Percentiles rank a stretch among this genome's conserved stretches.
Evolutionary conservation across 768 basidiomycete genomes (phyloP).

Genomic region (Tulasnella sp.): DNA sequence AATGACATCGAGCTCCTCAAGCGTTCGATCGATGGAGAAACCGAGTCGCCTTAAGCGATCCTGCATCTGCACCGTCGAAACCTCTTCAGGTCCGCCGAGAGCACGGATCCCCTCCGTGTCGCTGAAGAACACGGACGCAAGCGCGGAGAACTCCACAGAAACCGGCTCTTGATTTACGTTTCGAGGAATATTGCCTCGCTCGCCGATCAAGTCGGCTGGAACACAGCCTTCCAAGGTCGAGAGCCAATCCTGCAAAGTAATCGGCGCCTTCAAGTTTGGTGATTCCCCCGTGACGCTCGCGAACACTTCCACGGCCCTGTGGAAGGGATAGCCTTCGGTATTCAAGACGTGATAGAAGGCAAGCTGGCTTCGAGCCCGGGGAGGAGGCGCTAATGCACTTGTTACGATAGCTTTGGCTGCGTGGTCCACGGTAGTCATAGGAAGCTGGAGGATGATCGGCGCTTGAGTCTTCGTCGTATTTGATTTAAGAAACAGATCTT

Average conservation of each 20-base stretch:
- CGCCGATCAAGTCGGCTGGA: not conserved
- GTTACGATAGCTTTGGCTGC: not conserved
- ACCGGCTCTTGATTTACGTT: not conserved
- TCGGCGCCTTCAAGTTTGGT: not conserved
- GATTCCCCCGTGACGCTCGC: not conserved
- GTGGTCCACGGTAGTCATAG: not conserved
- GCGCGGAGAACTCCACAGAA: not conserved
- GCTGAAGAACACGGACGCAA: not conserved
- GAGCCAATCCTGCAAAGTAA: not conserved
- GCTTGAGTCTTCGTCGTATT: not conserved
- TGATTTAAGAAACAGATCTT: not conserved
- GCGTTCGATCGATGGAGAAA: not conserved
- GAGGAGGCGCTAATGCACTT: not conserved
- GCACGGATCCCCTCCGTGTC: not conserved
- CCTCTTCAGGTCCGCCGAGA: not conserved
- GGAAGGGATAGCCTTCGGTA: not conserved
- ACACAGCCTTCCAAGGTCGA: not conserved
- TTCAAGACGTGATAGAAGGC: constrained; percentile 8
- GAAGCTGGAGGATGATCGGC: not conserved
- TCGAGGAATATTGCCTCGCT: not conserved
- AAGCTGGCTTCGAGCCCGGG: not conserved
- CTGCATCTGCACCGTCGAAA: constrained; percentile 10
- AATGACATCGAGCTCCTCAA: not conserved
- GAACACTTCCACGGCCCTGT: not conserved
- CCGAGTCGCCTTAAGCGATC: not conserved